Evolutionary conservation across 129 eudicot genomes (phyloP), one percentile per base, ranked within the genome.

Genomic region (Arctium lappa): DNA sequence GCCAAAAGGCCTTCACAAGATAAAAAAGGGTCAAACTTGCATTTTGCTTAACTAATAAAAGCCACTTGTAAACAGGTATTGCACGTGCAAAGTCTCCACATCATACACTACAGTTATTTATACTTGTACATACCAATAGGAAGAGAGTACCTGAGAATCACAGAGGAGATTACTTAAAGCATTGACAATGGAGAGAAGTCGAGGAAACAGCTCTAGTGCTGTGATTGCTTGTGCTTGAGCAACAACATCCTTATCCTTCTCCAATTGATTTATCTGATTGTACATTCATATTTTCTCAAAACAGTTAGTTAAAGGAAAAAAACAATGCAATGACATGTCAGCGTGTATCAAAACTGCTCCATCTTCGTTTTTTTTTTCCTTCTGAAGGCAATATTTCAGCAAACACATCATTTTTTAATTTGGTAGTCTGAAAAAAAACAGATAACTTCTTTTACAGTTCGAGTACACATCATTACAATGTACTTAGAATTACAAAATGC

Each of bases 241-340:
- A 85, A 95, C 92, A 85, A 93, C 99, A 86, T 95, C 99, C 87
- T 89, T 93, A 75, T 95, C 99, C 89, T 86, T 95, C 93, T 93
- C 99, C 91, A 95, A 73, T 62, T 95, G 99, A 86, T 95, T 95
- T 82, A 93, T 91, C 99, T 95, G 84, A 37, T 84, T 38, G 72
- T 27, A 32, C 8, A 82, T 72, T 13, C 53, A 79, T 30, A 75
- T n/a, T 32, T 73, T 53, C 37, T 74, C 76, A 84, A 62, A 42
- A 78, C 30, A 79, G 66, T 29, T 22, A 31, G 76, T 9, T 69
- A 63, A 79, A 48, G 15, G 40, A 18, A 27, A 3, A 39, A 15
- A 60, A 79, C 44, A 16, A 18, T 8, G 37, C 15, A n/a, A 46
- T 75, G 31, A 76, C 56, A 76, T 4, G 18, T 18, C 27, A 48